Evolutionary conservation across 768 basidiomycete species (phyloP), one percentile per base, ranked within the genome.

Genomic region (Naganishia randhawae): DNA sequence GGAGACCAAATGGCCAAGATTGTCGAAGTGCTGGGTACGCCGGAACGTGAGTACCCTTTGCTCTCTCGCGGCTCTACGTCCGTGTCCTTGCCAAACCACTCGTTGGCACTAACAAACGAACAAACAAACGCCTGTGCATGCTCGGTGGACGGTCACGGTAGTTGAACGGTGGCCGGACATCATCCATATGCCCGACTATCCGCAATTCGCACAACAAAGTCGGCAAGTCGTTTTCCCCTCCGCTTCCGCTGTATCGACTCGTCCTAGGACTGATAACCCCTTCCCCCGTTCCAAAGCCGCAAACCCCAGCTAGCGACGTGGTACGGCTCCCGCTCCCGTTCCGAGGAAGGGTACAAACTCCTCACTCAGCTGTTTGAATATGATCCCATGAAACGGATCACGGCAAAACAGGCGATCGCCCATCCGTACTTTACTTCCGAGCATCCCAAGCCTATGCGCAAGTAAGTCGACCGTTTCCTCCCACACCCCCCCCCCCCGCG

Each of bases 401-500:
- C 88, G 0, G 92, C 93, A 0, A 84, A 85, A 71, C 86, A 90
- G 69, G 89, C 92, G 0, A 82, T 99, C 1, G 83, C 82, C 22
- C 94, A 97, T 78, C 85, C 85, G 71, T 99, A 94, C 92, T 99
- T 98, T 79, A 84, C 85, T 27, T 92, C 95, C 76, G 94, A 94
- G 9, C 92, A 92, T 10, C 65, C 69, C 84, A 84, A 50, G 91
- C 94, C 2, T 89, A 89, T 19, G 84, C 83, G 77, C 31, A 92
- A 95, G 94, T 96, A 71, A 72, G 89, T 83, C n/a, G n/a, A n/a
- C n/a, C n/a, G n/a, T n/a, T n/a, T n/a, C n/a, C n/a, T n/a, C n/a
- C n/a, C n/a, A n/a, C n/a, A n/a, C n/a, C n/a, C n/a, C n/a, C n/a
- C n/a, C n/a, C n/a, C n/a, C n/a, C n/a, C n/a, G n/a, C n/a, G n/a